Percentiles rank a stretch among this genome's conserved stretches.
These are phyloP conservation scores for Geranium brycei DNA, from an alignment of 345 rosid species.

Conservation along the genomic window DNA sequence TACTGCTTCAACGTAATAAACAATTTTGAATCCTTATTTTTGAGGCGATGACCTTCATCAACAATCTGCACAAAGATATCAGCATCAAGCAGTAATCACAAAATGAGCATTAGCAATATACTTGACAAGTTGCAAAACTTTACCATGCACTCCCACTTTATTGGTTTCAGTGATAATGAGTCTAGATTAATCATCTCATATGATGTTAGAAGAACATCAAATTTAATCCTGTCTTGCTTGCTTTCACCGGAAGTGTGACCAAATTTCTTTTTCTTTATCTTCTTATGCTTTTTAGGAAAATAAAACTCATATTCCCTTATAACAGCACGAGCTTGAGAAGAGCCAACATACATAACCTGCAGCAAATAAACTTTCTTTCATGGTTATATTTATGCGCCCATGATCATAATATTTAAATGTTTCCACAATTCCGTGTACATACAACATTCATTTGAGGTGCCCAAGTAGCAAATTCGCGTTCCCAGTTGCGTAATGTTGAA, in stretches of 20 bases:
- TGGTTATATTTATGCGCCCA: conserved; percentile 1
- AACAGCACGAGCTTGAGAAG: conserved; percentile 70
- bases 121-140: conserved; percentile 13
- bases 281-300: conserved; percentile 53
- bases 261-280: conserved; percentile 83
- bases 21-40: conserved; percentile 95
- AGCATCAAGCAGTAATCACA: conserved; percentile 13
- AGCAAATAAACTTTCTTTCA: conserved; percentile 12
- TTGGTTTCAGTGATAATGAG: conserved; percentile 65
- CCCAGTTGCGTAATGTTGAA: conserved; percentile 97
- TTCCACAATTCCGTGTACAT: conserved; percentile 19
- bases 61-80: conserved; percentile 57
- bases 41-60: conserved; percentile 98
- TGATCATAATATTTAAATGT: conserved; percentile 1
- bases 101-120: conserved; percentile 5
- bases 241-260: conserved; percentile 64
- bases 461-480: conserved; percentile 96
- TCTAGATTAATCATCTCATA: conserved; percentile 97
- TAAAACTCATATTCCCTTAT: conserved; percentile 94
- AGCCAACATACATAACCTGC: conserved; percentile 93
- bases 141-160: conserved; percentile 99
- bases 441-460: conserved; percentile 99
- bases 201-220: conserved; percentile 95
- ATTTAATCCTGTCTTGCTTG: conserved; percentile 91
- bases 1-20: conserved; percentile 87